Evolutionary conservation across 73 alveolate genomes (phyloP).

Genomic region (Tetrahymena thermophila): DNA sequence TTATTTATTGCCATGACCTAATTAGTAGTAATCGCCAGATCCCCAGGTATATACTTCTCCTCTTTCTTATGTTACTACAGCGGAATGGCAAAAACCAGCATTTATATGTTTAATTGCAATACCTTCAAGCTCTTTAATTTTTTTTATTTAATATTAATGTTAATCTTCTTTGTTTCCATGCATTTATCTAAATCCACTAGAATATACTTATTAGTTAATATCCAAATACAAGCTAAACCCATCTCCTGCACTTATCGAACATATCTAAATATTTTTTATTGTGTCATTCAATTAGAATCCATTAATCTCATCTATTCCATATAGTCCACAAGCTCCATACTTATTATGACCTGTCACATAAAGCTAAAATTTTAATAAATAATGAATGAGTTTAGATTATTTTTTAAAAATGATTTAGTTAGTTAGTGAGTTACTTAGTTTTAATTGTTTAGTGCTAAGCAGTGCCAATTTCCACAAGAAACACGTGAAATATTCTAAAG

Average conservation of each 20-base stretch:
- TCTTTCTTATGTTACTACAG: constrained; percentile 15
- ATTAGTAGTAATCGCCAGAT: constrained; percentile 7
- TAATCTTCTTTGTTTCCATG: constrained; percentile 13
- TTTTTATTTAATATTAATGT: neutral
- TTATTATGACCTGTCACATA: constrained; percentile 48
- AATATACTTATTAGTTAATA: constrained; percentile 3
- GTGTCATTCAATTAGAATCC: neutral
- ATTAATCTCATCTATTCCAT: neutral
- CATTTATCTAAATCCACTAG: constrained; percentile 29
- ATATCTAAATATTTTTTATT: neutral
- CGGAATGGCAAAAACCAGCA: constrained; percentile 51
- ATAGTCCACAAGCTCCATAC: constrained; percentile 48
- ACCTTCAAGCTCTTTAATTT: neutral
- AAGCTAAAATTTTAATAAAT: neutral
- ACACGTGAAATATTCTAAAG: neutral
- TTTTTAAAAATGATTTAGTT: neutral
- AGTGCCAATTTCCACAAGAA: constrained; percentile 45
- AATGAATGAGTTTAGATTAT: neutral
- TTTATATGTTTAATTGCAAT: neutral
- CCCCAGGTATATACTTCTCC: constrained; percentile 62
- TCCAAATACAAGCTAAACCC: constrained; percentile 35
- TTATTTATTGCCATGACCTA: constrained; percentile 36
- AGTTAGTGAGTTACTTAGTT: no score
- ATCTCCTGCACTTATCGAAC: constrained; percentile 40
- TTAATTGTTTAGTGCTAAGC: neutral